Base-by-base conservation (phyloP, 352 stramenopile species). In the Salisapilia sapeloensis region DNA sequence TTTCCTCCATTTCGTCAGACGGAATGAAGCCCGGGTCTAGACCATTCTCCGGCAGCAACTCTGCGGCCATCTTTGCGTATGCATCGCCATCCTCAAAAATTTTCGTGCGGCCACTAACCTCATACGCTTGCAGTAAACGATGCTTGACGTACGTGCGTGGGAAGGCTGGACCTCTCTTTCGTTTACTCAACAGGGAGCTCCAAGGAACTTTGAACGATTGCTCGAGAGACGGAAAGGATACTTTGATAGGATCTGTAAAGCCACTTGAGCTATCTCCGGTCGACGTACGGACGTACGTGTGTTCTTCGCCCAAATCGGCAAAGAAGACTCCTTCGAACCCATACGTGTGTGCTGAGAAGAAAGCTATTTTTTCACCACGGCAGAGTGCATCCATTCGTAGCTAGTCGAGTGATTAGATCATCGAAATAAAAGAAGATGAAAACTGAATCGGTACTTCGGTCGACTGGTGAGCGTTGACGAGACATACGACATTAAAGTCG, bases 401-500 rank as follows among this genome's bases (percentile, higher is more conserved):
- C 60, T 77, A 31, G 2, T 14, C n/a, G n/a, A n/a, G n/a, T 14
- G n/a, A 2, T 27, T 4, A 30, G 20, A 2, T 21, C 2, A 8
- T 30, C 3, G 31, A 2, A 4, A 18, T 4, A 3, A 43, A n/a
- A 27, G 4, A 4, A 42, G n/a, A 12, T 10, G 19, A 17, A 40
- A 8, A 28, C 7, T 14, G 1, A 38, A 35, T 29, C 10, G 29
- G 8, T 21, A 70, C 59, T 47, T 86, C 60, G 9, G 43, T 32
- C 15, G 50, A 17, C 17, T 71, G 42, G 10, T 48, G 38, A 6
- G 58, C 71, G 6, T 53, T 56, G 11, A 87, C 41, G 14, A 84
- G 29, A 33, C 62, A 82, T 12, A 97, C 60, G 27, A 92, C 74
- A 29, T 76, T 70, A 55, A 94, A 97, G 27, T 82, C 40, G 47